These are phyloP conservation scores for Russula sp. DNA, from an alignment of 768 basidiomycete genomes.

Conservation along the genomic window DNA sequence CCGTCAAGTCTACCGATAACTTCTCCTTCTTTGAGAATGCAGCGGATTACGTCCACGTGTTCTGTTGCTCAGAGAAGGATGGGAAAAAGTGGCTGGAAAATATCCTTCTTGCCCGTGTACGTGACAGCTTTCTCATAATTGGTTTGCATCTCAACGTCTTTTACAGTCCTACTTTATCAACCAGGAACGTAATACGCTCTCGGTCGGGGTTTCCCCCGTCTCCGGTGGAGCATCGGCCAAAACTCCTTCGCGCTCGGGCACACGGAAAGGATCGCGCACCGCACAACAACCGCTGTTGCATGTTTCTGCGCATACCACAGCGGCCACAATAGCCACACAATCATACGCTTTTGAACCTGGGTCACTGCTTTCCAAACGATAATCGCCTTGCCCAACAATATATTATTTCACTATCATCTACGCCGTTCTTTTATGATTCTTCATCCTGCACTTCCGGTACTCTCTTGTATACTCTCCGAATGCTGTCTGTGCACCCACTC, in stretches of 20 bases:
- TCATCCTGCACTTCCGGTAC: not conserved
- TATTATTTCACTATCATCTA: slow-evolving; percentile 9
- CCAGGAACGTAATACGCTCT: slow-evolving; percentile 71
- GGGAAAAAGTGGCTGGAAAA: slow-evolving; percentile 74
- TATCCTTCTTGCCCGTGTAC: slow-evolving; percentile 75
- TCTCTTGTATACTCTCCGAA: not conserved
- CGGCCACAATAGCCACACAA: slow-evolving; percentile 29
- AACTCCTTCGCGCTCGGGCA: slow-evolving; percentile 35
- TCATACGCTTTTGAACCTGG: slow-evolving; percentile 64
- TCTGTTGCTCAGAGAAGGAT: slow-evolving; percentile 70
- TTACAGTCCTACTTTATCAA: slow-evolving; percentile 73
- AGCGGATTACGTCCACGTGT: slow-evolving; percentile 82
- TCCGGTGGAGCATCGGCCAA: slow-evolving; percentile 28
- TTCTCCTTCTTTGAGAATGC: slow-evolving; percentile 81
- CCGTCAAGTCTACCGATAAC: slow-evolving; percentile 85
- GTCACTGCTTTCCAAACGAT: slow-evolving; percentile 59
- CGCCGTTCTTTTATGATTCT: not conserved
- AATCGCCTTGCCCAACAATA: slow-evolving; percentile 14
- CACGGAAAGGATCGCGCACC: slow-evolving; percentile 34
- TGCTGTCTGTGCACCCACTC: slow-evolving; percentile 2
- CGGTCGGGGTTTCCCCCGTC: slow-evolving; percentile 34
- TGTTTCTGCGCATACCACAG: slow-evolving; percentile 38
- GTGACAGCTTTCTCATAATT: slow-evolving; percentile 28
- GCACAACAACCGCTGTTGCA: slow-evolving; percentile 43
- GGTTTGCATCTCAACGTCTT: not conserved